These are phyloP conservation scores for Populus nigra DNA, from an alignment of 345 rosid species.

Conservation along the genomic window DNA sequence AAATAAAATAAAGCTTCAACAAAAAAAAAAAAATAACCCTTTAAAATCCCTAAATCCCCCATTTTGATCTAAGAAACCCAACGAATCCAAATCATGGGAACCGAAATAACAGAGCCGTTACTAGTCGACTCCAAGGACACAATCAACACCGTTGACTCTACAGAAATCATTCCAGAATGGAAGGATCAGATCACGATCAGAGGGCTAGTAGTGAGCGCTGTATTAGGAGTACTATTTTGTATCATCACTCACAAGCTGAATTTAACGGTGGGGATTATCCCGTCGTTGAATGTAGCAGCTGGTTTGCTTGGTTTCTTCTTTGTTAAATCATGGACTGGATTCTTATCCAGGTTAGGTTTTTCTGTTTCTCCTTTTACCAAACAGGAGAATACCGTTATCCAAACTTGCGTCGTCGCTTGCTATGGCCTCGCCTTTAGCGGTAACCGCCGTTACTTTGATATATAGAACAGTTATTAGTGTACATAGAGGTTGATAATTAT, in stretches of 20 bases:
- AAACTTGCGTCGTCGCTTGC: conserved; percentile 95
- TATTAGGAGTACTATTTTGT: conserved; percentile 71
- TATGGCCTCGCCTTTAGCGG: conserved; percentile 94
- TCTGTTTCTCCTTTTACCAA: conserved; percentile 65
- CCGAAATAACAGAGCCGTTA: conserved; percentile 54
- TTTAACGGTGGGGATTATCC: conserved; percentile 86
- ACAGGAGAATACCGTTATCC: conserved; percentile 92
- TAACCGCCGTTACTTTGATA: background rate
- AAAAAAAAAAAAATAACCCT: background rate
- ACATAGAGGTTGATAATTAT: background rate
- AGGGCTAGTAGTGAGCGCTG: conserved; percentile 65
- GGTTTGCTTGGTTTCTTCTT: conserved; percentile 92
- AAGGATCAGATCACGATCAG: conserved; percentile 86
- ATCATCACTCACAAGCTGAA: conserved; percentile 88
- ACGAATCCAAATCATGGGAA: conserved; percentile 44
- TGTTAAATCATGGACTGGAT: conserved; percentile 83
- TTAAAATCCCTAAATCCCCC: background rate
- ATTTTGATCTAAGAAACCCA: background rate
- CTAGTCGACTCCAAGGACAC: conserved; percentile 32
- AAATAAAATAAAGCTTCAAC: too few relatives aligned
- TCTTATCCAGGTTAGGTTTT: conserved; percentile 58
- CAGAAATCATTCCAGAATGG: conserved; percentile 60
- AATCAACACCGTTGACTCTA: conserved; percentile 7
- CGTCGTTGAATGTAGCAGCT: conserved; percentile 87
- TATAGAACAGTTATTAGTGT: too few relatives aligned